Percentiles rank a stretch among this genome's conserved stretches.
These are phyloP conservation scores for Sclerotinia nivalis DNA, from an alignment of 2,329 filamentous ascomycete species.

Conservation along the genomic window DNA sequence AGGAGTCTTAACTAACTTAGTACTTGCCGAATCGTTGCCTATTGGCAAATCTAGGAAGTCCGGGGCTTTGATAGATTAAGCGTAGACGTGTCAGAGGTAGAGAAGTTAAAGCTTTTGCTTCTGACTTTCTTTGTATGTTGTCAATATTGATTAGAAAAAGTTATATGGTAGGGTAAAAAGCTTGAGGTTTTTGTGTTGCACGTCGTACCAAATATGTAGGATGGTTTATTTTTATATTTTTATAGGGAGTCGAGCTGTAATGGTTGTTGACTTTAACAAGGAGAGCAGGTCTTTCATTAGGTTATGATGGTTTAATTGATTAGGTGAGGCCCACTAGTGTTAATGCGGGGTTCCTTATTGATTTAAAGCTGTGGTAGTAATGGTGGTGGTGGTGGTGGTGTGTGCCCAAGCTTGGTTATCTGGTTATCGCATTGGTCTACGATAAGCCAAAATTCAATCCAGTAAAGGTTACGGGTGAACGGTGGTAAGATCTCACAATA, in stretches of 20 bases:
- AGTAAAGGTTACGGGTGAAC: no score
- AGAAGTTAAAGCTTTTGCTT: neutral
- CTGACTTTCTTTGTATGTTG: neutral
- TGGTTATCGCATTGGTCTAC: neutral
- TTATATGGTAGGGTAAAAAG: neutral
- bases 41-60: slow-evolving; percentile 7
- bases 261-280: neutral
- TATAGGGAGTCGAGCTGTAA: neutral
- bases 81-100: neutral
- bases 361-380: no score
- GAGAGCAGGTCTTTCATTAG: neutral
- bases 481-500: neutral
- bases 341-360: slow-evolving; percentile 14
- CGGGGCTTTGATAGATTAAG: slow-evolving; percentile 1
- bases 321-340: slow-evolving; percentile 13
- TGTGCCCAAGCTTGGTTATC: neutral
- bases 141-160: neutral
- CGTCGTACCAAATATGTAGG: neutral
- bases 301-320: neutral
- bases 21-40: slow-evolving; percentile 3
- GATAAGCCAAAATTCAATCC: neutral
- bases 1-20: neutral
- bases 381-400: neutral
- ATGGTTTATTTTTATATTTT: neutral
- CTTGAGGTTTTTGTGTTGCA: neutral